Evolutionary conservation across 2,329 filamentous ascomycete species (phyloP).

Genomic region (Paecilomyces dactylethromorphus): DNA sequence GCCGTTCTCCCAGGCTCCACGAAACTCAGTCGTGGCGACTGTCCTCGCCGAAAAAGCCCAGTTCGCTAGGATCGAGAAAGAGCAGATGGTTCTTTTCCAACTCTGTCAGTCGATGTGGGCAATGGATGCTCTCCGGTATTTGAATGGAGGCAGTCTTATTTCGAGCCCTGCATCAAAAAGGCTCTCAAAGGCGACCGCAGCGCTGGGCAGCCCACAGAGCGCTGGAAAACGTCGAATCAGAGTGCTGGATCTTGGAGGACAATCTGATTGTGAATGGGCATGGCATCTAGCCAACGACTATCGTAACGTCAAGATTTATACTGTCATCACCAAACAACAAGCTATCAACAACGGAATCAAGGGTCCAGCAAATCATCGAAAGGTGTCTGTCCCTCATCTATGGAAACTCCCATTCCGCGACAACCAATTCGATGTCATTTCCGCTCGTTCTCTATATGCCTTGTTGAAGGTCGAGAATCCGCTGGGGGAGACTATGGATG

Average conservation of each 20-base stretch:
- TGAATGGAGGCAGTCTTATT: slow-evolving; percentile 56
- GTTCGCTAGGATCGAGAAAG: slow-evolving; percentile 56
- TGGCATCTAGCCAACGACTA: slow-evolving; percentile 88
- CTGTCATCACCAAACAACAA: slow-evolving; percentile 71
- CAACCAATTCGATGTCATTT: slow-evolving; percentile 85
- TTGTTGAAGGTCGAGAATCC: slow-evolving; percentile 65
- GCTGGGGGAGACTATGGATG: slow-evolving; percentile 63
- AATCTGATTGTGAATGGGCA: slow-evolving; percentile 84
- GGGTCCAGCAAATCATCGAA: slow-evolving; percentile 80
- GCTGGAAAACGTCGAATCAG: slow-evolving; percentile 46
- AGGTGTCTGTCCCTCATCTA: slow-evolving; percentile 68
- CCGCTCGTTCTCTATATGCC: slow-evolving; percentile 77
- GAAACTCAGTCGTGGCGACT: slow-evolving; percentile 58
- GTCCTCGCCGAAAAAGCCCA: slow-evolving; percentile 47
- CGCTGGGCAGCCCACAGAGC: slow-evolving; percentile 14
- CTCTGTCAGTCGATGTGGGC: slow-evolving; percentile 55
- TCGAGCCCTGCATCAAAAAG: slow-evolving; percentile 45
- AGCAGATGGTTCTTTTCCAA: slow-evolving; percentile 72
- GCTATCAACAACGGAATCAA: slow-evolving; percentile 68
- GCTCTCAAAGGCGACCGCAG: slow-evolving; percentile 21
- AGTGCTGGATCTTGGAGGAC: slow-evolving; percentile 81
- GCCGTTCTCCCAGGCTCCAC: slow-evolving; percentile 63
- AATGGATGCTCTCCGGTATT: slow-evolving; percentile 53
- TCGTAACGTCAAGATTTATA: slow-evolving; percentile 79
- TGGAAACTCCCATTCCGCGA: slow-evolving; percentile 79